Conservation (phyloP, 305 asterid genomes). For the Solanum chacoense region DNA sequence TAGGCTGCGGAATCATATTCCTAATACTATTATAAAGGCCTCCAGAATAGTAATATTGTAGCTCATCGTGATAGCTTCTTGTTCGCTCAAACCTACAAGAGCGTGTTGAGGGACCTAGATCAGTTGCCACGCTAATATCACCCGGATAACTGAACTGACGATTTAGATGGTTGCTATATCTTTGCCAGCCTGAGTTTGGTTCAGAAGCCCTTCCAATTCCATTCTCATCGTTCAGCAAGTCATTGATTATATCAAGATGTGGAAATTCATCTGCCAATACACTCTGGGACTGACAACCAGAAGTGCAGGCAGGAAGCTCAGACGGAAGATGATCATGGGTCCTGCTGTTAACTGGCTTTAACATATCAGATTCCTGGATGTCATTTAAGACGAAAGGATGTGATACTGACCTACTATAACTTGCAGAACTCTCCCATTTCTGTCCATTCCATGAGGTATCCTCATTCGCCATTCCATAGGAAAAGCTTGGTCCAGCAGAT, state of each 20-base stretch:
- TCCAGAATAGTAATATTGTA: constrained; percentile 33
- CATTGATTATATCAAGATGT: constrained; percentile 85
- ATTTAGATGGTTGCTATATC: constrained; percentile 40
- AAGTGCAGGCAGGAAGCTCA: constrained; percentile 35
- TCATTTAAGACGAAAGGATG: constrained; percentile 24
- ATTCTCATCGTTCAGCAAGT: constrained; percentile 77
- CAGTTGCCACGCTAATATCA: constrained; percentile 34
- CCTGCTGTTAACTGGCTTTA: constrained; percentile 29
- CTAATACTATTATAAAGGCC: constrained; percentile 28
- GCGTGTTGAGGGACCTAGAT: constrained; percentile 31
- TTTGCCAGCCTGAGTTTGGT: constrained; percentile 19
- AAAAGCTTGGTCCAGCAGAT: constrained; percentile 28
- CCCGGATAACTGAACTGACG: constrained; percentile 56
- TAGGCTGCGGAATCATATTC: constrained; percentile 47
- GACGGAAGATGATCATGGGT: constrained; percentile 38
- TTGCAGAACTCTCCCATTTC: constrained; percentile 40
- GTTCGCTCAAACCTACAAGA: constrained; percentile 54
- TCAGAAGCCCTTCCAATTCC: constrained; percentile 29
- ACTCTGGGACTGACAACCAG: constrained; percentile 46
- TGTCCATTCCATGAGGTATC: constrained; percentile 38
- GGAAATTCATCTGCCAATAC: constrained; percentile 66
- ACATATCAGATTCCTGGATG: constrained; percentile 31
- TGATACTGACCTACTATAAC: constrained; percentile 24
- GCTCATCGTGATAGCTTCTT: constrained; percentile 38
- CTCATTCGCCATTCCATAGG: constrained; percentile 52